phyloP scores from a whole-genome alignment of 2,329 filamentous ascomycete genomes.

The Mollisia scopiformis region DNA sequence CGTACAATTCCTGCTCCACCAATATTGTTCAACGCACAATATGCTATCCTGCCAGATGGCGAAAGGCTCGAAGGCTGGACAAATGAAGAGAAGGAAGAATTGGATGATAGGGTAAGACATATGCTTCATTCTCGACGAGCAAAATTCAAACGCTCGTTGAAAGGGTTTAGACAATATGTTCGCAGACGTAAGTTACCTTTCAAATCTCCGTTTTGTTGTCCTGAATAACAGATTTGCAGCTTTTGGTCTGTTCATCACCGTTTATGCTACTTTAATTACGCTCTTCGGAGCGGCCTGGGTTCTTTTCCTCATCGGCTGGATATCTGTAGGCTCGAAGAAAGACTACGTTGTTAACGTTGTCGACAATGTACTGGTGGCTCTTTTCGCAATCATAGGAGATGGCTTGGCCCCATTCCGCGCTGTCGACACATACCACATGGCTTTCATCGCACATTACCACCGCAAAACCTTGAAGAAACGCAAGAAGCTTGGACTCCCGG shows the following conservation, averaged over 20 bases:
- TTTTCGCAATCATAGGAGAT: slow-evolving; percentile 72
- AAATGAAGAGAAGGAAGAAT: slow-evolving; percentile 69
- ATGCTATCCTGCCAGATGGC: slow-evolving; percentile 78
- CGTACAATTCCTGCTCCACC: slow-evolving; percentile 40
- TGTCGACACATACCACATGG: slow-evolving; percentile 87
- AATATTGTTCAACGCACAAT: slow-evolving; percentile 69
- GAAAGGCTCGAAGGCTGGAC: slow-evolving; percentile 75
- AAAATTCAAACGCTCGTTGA: slow-evolving; percentile 77
- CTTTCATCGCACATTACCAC: slow-evolving; percentile 73
- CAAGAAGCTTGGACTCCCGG: slow-evolving; percentile 61
- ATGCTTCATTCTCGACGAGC: slow-evolving; percentile 82
- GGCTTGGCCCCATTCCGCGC: slow-evolving; percentile 74
- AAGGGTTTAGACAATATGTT: slow-evolving; percentile 80
- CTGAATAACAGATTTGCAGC: slow-evolving; percentile 43
- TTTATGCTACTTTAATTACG: slow-evolving; percentile 84
- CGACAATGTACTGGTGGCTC: slow-evolving; percentile 69
- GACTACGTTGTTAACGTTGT: slow-evolving; percentile 70
- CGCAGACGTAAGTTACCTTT: slow-evolving; percentile 57
- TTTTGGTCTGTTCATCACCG: slow-evolving; percentile 78
- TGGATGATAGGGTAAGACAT: slow-evolving; percentile 87
- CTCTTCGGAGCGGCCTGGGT: slow-evolving; percentile 87
- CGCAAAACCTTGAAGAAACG: slow-evolving; percentile 49
- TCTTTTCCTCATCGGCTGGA: slow-evolving; percentile 87
- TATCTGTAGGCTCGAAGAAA: slow-evolving; percentile 75
- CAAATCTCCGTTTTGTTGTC: neutral